Conservation (phyloP, 805 yeast species). For the Kregervanrija delftensis region DNA sequence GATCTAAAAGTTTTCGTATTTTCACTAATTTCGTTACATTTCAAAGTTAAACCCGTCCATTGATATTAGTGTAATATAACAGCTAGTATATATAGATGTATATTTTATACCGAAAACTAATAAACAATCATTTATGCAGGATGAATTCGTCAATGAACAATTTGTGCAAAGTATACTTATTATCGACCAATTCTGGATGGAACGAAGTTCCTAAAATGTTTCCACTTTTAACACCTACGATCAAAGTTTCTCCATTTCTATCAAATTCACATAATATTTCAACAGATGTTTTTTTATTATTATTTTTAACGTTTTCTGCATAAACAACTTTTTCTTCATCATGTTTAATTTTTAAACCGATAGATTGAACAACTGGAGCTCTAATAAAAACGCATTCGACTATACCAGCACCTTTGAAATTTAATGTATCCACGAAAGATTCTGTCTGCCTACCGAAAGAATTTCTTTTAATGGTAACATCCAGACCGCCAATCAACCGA, state of each 20-base stretch:
- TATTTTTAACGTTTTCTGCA: conserved; percentile 8
- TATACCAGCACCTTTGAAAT: conserved; percentile 12
- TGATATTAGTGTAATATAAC: too few relatives aligned
- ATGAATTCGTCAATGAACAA: conserved; percentile 65
- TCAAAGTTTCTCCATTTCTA: conserved; percentile 28
- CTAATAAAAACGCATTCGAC: conserved; percentile 53
- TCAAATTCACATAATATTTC: conserved; percentile 36
- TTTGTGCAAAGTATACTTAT: conserved; percentile 54
- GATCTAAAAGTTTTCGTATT: conserved; percentile 37
- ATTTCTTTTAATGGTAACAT: conserved; percentile 58
- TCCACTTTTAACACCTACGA: conserved; percentile 73
- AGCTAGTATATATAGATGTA: too few relatives aligned
- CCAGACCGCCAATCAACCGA: conserved; percentile 54
- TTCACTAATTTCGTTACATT: conserved; percentile 26
- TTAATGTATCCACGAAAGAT: conserved; percentile 47
- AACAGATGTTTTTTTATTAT: conserved; percentile 27
- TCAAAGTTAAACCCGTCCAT: conserved; percentile 3
- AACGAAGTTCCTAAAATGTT: conserved; percentile 65
- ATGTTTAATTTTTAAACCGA: neutral
- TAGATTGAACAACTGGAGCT: conserved; percentile 56
- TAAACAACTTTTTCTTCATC: conserved; percentile 1
- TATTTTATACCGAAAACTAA: neutral
- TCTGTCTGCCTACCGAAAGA: conserved; percentile 76
- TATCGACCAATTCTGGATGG: conserved; percentile 63
- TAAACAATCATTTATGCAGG: neutral